Base-by-base conservation (phyloP, 768 basidiomycete species). In the Clitopilus hobsonii region DNA sequence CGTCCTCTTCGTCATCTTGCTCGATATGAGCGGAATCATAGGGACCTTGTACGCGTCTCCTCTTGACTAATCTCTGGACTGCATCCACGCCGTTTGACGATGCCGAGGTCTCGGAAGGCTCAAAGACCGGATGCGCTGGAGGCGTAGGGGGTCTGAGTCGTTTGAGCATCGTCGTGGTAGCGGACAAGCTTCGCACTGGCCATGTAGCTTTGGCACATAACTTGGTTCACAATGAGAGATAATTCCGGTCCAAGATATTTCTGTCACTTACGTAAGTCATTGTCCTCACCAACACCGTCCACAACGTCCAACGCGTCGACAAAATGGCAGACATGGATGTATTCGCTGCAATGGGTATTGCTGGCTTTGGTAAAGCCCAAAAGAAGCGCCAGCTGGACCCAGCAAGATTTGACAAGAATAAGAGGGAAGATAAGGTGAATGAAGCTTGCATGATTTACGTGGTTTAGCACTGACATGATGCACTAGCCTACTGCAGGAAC, bases 301-400 rank as follows among this genome's bases (percentile, higher is more conserved):
- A 23, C 49, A 56, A 22, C 25, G 14, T 38, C n/a, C 38, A 11
- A 18, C 51, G 20, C 18, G 38, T 36, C 14, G 36, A 23, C 49
- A 62, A 38, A 50, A 73, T 75, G 75, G 58, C 72, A 23, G 82
- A 85, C 68, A 77, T 78, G 72, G 89, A 91, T 57, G 71, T 92
- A 18, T 79, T 92, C 62, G 84, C 87, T 1, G 82, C 86, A 10
- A 92, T 94, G 87, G 91, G 91, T 5, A 89, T 94, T 54, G 62
- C 83, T 62, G 88, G 88, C 22, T 94, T 94, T 65, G 92, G 92
- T 23, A 94, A 92, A 71, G 70, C 84, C 41, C 64, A 72, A 23
- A 80, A 83, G 67, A 85, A 84, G 71, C 83, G 77, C 58, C 71
- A 81, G 65, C 77, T 91, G 20, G 87, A 91, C 66, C 84, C 87